phyloP scores from a whole-genome alignment of 306 rosid genomes.

The Vigna hirtella region DNA sequence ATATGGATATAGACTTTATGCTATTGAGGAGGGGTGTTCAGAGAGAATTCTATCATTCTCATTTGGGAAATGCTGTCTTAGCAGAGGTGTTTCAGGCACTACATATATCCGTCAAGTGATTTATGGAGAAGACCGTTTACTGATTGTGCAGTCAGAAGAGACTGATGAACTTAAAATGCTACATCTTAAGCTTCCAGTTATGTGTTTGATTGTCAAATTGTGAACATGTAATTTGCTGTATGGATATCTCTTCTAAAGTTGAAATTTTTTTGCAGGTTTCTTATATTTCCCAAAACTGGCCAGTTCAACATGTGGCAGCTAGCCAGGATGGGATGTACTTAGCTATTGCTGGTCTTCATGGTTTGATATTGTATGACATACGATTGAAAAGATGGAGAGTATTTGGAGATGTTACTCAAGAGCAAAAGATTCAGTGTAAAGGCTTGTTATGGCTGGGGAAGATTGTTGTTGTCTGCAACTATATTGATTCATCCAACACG shows the following conservation, averaged over 20 bases:
- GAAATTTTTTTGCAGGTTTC: slow-evolving; percentile 69
- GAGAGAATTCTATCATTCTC: slow-evolving; percentile 91
- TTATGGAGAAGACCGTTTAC: slow-evolving; percentile 87
- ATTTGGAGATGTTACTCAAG: slow-evolving; percentile 94
- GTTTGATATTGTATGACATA: slow-evolving; percentile 89
- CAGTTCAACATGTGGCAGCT: slow-evolving; percentile 94
- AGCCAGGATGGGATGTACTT: slow-evolving; percentile 96
- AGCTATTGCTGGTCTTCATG: slow-evolving; percentile 92
- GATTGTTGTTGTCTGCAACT: slow-evolving; percentile 98
- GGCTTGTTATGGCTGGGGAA: slow-evolving; percentile 99
- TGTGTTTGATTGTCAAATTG: slow-evolving; percentile 51
- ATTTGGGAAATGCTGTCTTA: slow-evolving; percentile 96
- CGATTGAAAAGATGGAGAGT: slow-evolving; percentile 90
- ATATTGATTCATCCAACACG: slow-evolving; percentile 81
- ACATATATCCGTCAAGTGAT: slow-evolving; percentile 91
- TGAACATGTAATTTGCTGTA: slow-evolving; percentile 29
- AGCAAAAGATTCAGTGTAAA: slow-evolving; percentile 90
- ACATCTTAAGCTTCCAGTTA: slow-evolving; percentile 96
- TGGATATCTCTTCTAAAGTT: slow-evolving; percentile 52
- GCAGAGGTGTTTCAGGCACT: slow-evolving; percentile 96
- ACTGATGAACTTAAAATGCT: slow-evolving; percentile 96
- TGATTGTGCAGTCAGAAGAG: slow-evolving; percentile 94
- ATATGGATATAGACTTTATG: slow-evolving; percentile 90
- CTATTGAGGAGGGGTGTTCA: slow-evolving; percentile 73
- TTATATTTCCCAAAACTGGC: slow-evolving; percentile 98